Base-by-base conservation (phyloP, 306 rosid species). In the Casuarina equisetifolia region DNA sequence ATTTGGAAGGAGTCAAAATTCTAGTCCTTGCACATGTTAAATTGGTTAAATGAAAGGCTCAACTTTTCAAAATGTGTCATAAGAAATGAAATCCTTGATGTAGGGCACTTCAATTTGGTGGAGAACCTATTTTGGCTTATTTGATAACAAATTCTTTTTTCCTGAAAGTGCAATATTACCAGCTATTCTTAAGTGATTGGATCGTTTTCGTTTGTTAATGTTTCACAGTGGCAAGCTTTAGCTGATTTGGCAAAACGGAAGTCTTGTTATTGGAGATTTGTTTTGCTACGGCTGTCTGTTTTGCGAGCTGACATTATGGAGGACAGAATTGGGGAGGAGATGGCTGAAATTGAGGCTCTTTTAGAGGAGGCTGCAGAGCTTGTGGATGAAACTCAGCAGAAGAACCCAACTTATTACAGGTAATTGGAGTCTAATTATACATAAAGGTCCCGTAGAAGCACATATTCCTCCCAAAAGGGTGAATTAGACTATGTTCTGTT, bases 281-380 rank as follows among this genome's bases (percentile, higher is more conserved):
- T 96, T 81, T 82, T 96, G 93, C 89, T 96, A 64, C 89, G 87
- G 78, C 73, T 91, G 73, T 92, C 96, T 66, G 86, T 96, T 82
- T 85, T 88, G 66, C 87, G 91, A 85, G 93, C 99, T 66, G 97
- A 96, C 81, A 79, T 92, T 83, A 82, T 96, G 45, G 84, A 90
- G 46, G 90, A 88, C 80, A 88, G 85, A 78, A 80, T 51, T 80
- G 99, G 92, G 72, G 83, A 74, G 54, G 92, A 87, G 74, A 82
- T 75, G 70, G 97, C 97, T 36, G 97, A 91, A 83, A 90, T 96
- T 39, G 97, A 92, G 81, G 96, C 92, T 76, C 82, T 87, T 62
- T 54, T 96, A 52, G 98, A 92, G 85, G 99, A 96, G 89, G 97
- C 99, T 44, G 97, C 97, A n/a, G 99, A 92, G 85, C 96, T 96